Evolutionary conservation across 441 rosid species (phyloP), one percentile per base, ranked within the genome.

Genomic region (Lepidium campestre): DNA sequence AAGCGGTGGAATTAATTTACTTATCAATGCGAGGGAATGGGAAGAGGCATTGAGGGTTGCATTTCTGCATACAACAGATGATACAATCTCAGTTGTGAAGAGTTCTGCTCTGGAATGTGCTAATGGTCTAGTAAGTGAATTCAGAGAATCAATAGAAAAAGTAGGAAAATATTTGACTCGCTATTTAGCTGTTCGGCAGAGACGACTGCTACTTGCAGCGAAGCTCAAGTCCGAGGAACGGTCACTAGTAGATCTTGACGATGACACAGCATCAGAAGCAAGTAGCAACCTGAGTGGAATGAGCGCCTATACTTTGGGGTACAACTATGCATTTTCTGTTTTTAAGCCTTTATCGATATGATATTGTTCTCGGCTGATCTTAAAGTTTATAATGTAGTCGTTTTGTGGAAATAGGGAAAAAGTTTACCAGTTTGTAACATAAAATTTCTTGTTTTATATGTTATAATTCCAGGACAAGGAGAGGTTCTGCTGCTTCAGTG

Each of bases 301-400:
- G 97, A 93, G 99, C 75, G 93, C 85, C 75, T 91, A 91, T 73
- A 87, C 93, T 36, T 81, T 80, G 19, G 92, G 99, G 99, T 89
- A 87, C 55, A 34, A 32, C 18, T 73, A 73, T 46, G 32, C 27
- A 32, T 67, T 46, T 49, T 23, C 57, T 19, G 36, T 34, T 45
- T 44, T 15, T 40, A 25, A 54, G 53, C 37, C n/a, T 46, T 39
- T 48, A 15, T 48, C 29, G 40, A 0, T 39, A 52, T 63, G 18
- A 40, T 56, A 14, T 49, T 53, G 52, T 47, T 39, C 53, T 25
- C 4, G n/a, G 27, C 46, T 56, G 47, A 40, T 57, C 46, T 31
- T 65, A 31, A 65, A 40, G 70, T 25, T 20, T 65, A 44, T 44
- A n/a, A 13, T n/a, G 13, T 70, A 22, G 61, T 32, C 60, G 54